These are phyloP conservation scores for Candida albicans DNA, from an alignment of 1,139 yeast species.

Conservation along the genomic window DNA sequence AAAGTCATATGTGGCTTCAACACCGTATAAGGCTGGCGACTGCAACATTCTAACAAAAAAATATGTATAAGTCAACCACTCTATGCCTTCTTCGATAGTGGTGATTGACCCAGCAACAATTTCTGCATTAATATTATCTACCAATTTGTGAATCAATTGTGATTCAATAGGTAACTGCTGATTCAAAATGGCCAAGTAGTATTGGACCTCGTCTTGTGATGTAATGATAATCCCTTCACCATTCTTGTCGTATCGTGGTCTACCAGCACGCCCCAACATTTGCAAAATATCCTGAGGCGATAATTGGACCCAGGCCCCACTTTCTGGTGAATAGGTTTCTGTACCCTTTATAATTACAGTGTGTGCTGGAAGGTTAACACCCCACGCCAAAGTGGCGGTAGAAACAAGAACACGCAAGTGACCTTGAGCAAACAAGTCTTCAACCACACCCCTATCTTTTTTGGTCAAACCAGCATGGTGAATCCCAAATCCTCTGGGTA, in stretches of 20 bases:
- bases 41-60: slow-evolving; percentile 76
- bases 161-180: slow-evolving; percentile 94
- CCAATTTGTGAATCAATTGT: slow-evolving; percentile 68
- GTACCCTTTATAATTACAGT: slow-evolving; percentile 96
- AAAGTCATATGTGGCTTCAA: slow-evolving; percentile 60
- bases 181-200: slow-evolving; percentile 82
- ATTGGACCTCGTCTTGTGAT: slow-evolving; percentile 79
- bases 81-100: slow-evolving; percentile 62
- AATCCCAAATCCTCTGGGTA: slow-evolving; percentile 78
- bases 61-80: slow-evolving; percentile 82
- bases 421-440: slow-evolving; percentile 87
- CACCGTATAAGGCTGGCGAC: slow-evolving; percentile 73
- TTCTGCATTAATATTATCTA: slow-evolving; percentile 85
- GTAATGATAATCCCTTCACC: slow-evolving; percentile 97
- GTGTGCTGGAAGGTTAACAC: slow-evolving; percentile 96
- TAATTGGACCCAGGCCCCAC: slow-evolving; percentile 83
- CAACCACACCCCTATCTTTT: slow-evolving; percentile 74
- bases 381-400: slow-evolving; percentile 98
- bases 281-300: slow-evolving; percentile 94
- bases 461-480: slow-evolving; percentile 92
- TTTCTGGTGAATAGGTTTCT: slow-evolving; percentile 87
- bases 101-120: slow-evolving; percentile 70
- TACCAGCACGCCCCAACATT: slow-evolving; percentile 96
- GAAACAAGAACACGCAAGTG: slow-evolving; percentile 79
- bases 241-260: slow-evolving; percentile 88